Evolutionary conservation across 169 alveolate genomes (phyloP), one percentile per base, ranked within the genome.

Genomic region (Eimeria falciformis): DNA sequence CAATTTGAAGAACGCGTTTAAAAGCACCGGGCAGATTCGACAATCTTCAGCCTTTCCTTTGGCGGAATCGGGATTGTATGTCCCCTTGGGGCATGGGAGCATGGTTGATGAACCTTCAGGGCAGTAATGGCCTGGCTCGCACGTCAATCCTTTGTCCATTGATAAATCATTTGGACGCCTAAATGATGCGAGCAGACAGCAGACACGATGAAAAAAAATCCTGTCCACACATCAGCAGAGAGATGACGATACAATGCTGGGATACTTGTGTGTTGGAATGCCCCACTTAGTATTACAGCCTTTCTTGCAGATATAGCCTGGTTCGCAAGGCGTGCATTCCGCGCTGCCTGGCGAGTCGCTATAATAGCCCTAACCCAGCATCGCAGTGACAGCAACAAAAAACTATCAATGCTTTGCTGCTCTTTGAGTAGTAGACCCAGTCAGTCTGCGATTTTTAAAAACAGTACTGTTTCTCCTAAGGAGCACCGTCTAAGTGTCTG

Each of bases 101-200:
- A 78, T 78, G 62, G 81, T 47, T 7, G 75, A 25, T 3, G 93
- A 69, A 62, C 81, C 87, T 43, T 78, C 87, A 3, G 93, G 93
- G 62, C 93, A 87, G 73, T 87, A 87, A 66, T 87, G 33, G 25
- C 93, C 93, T 2, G 85, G 86, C 23, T 45, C 68, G 50, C 93
- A 87, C 5, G 86, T 58, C 9, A 46, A n/a, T 46, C 86, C 86
- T 21, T 65, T 65, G 50, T 77, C 86, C 25, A 43, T 65, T 40
- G 4, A 6, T 25, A 77, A 37, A 25, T 5, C 23, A 25, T 77
- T 50, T 5, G 86, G 86, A 46, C 46, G 46, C 86, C 86, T 77
- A 21, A 77, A 23, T 50, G 40, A 46, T 37, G 50, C 86, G 46
- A 7, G 23, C 0, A 7, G n/a, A n/a, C n/a, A 11, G n/a, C 62